These are phyloP conservation scores for Pharnaceum exiguum DNA, from an alignment of 148 eudicot genomes.

Conservation along the genomic window DNA sequence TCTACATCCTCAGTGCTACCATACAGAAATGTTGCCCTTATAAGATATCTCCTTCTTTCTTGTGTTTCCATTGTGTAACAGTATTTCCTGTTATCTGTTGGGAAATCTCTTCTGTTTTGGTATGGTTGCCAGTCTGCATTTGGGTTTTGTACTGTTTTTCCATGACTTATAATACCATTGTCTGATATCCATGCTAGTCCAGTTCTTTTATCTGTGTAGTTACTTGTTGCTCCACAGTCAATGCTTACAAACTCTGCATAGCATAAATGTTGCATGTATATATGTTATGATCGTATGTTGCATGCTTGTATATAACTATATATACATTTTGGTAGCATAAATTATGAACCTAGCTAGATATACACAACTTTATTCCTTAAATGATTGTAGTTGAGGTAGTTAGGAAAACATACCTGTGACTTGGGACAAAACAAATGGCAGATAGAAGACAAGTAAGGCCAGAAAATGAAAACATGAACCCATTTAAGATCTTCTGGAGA, in stretches of 20 bases:
- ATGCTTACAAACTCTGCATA: conserved; percentile 87
- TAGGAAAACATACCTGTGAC: conserved; percentile 50
- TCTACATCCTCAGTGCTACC: conserved; percentile 46
- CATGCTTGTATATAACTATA: too few relatives aligned
- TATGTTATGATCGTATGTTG: not conserved
- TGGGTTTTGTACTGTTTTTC: conserved; percentile 36
- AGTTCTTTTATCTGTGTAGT: conserved; percentile 63
- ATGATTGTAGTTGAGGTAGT: not conserved
- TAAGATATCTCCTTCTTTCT: conserved; percentile 71
- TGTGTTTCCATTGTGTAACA: conserved; percentile 65
- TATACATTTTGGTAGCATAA: too few relatives aligned
- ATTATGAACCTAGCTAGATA: too few relatives aligned
- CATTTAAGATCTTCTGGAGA: conserved; percentile 39
- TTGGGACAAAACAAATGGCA: conserved; percentile 44
- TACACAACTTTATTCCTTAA: not conserved
- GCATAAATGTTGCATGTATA: not conserved
- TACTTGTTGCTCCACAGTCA: conserved; percentile 81
- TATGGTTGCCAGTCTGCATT: conserved; percentile 41
- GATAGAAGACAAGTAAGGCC: conserved; percentile 34
- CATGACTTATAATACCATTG: conserved; percentile 39
- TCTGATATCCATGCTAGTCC: conserved; percentile 76
- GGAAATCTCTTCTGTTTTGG: conserved; percentile 64
- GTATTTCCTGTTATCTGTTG: conserved; percentile 60
- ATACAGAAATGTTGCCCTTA: conserved; percentile 77
- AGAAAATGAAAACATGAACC: conserved; percentile 27